These are phyloP conservation scores for Cutaneotrichosporon mucoides DNA, from an alignment of 1,284 basidiomycete genomes.

Conservation along the genomic window DNA sequence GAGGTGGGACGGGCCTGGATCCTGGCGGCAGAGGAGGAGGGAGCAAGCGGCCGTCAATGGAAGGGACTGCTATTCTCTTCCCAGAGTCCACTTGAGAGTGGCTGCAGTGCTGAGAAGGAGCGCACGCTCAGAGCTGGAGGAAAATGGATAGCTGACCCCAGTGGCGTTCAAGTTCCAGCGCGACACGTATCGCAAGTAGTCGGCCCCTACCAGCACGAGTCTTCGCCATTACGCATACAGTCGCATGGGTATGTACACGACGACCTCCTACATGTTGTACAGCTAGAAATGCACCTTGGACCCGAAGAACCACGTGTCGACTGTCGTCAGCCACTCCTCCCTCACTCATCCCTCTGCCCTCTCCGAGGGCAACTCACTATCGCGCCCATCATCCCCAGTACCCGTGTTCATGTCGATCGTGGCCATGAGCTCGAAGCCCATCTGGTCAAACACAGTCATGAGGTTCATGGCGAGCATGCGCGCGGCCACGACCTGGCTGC, in stretches of 20 bases:
- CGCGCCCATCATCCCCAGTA: conserved; percentile 9
- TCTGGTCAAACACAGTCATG: conserved; percentile 31
- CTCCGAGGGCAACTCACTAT: conserved; percentile 17
- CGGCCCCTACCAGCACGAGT: background rate
- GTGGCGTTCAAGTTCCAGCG: conserved; percentile 49
- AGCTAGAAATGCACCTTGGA: conserved; percentile 17
- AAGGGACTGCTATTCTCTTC: no score
- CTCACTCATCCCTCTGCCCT: background rate
- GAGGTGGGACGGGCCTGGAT: no score
- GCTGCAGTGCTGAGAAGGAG: no score
- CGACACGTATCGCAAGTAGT: conserved; percentile 37
- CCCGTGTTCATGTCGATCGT: conserved; percentile 35
- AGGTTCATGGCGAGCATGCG: conserved; percentile 28
- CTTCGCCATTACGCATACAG: background rate
- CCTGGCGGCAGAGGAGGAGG: no score
- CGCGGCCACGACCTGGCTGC: conserved; percentile 25
- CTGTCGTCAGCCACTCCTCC: conserved; percentile 14
- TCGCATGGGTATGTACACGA: background rate
- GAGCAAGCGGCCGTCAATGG: no score
- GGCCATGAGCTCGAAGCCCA: conserved; percentile 37
- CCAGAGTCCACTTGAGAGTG: no score
- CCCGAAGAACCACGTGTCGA: conserved; percentile 45
- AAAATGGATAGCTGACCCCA: conserved; percentile 16
- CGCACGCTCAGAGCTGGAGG: no score
- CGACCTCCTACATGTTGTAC: no score